Evolutionary conservation across 139 green algal species (phyloP).

Genomic region (Parachlorella kessleri): DNA sequence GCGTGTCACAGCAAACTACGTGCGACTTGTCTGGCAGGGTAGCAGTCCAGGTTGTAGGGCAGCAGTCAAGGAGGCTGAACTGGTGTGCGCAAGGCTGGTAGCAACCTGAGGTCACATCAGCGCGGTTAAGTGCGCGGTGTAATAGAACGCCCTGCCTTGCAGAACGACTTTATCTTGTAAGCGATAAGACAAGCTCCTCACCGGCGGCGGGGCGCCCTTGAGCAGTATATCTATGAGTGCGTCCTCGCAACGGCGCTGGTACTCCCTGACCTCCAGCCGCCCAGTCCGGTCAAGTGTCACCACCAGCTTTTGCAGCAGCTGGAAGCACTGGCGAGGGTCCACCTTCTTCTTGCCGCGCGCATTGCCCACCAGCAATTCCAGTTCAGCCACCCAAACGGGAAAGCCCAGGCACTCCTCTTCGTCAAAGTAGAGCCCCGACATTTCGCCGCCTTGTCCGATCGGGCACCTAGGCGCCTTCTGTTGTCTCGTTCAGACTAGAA

Average conservation of each 20-base stretch:
- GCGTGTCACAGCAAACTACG: no score
- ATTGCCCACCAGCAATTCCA: conserved; percentile 79
- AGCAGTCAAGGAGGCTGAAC: neutral
- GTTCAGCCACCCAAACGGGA: conserved; percentile 77
- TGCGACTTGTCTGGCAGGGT: no score
- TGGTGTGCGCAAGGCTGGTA: no score
- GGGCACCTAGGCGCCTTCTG: no score
- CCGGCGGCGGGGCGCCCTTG: conserved; percentile 50
- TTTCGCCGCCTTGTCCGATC: no score
- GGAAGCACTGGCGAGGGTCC: conserved; percentile 55
- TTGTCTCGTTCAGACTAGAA: no score
- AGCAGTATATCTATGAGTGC: conserved; percentile 66
- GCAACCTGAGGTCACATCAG: no score
- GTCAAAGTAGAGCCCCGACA: no score
- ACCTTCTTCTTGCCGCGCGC: conserved; percentile 29
- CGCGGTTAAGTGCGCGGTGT: no score
- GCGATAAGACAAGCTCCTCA: conserved; percentile 11
- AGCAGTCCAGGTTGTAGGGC: neutral
- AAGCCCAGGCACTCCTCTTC: conserved; percentile 81
- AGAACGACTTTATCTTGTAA: no score
- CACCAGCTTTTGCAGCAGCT: conserved; percentile 82
- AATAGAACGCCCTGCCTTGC: no score
- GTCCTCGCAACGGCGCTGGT: conserved; percentile 78
- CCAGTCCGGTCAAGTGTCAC: conserved; percentile 59
- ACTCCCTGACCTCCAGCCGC: conserved; percentile 51